A percentile compares a stretch with the other conserved stretches of the same genome.
These are phyloP conservation scores for Eutypa lata DNA, from an alignment of 2,329 filamentous ascomycete genomes.

Conservation along the genomic window DNA sequence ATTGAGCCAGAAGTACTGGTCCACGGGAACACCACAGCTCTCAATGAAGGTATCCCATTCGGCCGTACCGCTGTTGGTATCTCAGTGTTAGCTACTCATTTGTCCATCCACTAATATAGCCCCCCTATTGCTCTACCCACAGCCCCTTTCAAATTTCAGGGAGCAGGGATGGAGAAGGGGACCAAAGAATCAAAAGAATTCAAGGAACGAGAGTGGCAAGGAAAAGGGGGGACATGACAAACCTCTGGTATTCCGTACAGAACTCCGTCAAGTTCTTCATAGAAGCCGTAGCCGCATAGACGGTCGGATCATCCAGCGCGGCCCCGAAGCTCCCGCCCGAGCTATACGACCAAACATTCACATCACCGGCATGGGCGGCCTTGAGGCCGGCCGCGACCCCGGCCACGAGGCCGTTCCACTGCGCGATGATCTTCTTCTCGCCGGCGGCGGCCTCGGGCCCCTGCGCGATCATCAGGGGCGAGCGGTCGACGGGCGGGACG, in stretches of 20 bases:
- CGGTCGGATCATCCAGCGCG: slow-evolving; percentile 50
- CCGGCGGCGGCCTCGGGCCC: slow-evolving; percentile 28
- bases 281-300: slow-evolving; percentile 45
- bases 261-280: slow-evolving; percentile 55
- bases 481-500: slow-evolving; percentile 56
- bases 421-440: slow-evolving; percentile 42
- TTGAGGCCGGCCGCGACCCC: slow-evolving; percentile 40
- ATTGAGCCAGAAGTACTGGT: slow-evolving; percentile 66
- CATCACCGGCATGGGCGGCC: slow-evolving; percentile 32
- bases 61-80: slow-evolving; percentile 40
- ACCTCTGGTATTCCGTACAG: slow-evolving; percentile 54
- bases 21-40: slow-evolving; percentile 51
- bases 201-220: not conserved
- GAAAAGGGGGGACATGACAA: slow-evolving; percentile 3
- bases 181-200: too few species aligned
- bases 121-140: not conserved
- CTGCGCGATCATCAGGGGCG: slow-evolving; percentile 44
- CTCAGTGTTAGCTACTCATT: slow-evolving; percentile 9
- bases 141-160: too few species aligned
- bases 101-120: not conserved
- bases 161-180: too few species aligned
- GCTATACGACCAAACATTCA: slow-evolving; percentile 52
- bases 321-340: slow-evolving; percentile 47
- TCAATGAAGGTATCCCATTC: slow-evolving; percentile 35
- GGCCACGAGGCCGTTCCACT: slow-evolving; percentile 48